These are phyloP conservation scores for Fraxinus excelsior DNA, from an alignment of 257 asterid genomes.

Conservation along the genomic window DNA sequence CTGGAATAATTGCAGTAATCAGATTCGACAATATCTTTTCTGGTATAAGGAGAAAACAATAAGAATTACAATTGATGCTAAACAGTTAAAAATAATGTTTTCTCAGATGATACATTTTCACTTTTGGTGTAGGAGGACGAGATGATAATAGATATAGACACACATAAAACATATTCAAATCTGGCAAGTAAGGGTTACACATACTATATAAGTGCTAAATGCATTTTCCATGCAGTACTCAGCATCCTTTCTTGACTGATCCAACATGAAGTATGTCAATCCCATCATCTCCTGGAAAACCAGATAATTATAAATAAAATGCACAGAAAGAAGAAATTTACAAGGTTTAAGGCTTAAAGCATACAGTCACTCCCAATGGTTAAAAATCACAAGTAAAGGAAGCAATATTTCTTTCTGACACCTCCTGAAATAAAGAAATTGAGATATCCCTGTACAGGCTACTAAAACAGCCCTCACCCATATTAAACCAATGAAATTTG, in stretches of 20 bases:
- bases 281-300: conserved; percentile 93
- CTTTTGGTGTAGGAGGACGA: conserved; percentile 6
- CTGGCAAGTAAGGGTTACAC: conserved; percentile 28
- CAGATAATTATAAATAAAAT: conserved; percentile 29
- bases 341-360: neutral
- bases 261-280: conserved; percentile 87
- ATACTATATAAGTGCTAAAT: conserved; percentile 75
- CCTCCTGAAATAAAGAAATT: conserved; percentile 1
- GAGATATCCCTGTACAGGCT: conserved; percentile 9
- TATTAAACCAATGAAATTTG: conserved; percentile 16
- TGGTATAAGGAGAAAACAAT: conserved; percentile 5
- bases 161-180: conserved; percentile 12
- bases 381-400: neutral
- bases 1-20: neutral
- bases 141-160: conserved; percentile 25
- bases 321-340: conserved; percentile 15
- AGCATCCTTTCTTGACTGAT: conserved; percentile 89
- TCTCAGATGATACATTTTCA: neutral
- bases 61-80: neutral
- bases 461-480: neutral
- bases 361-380: conserved; percentile 4
- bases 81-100: neutral
- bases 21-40: conserved; percentile 12
- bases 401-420: conserved; percentile 19
- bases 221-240: conserved; percentile 99